Percentiles rank a stretch among this genome's conserved stretches.
These are phyloP conservation scores for Moricandia moricandioides DNA, from an alignment of 345 rosid species.

Conservation along the genomic window DNA sequence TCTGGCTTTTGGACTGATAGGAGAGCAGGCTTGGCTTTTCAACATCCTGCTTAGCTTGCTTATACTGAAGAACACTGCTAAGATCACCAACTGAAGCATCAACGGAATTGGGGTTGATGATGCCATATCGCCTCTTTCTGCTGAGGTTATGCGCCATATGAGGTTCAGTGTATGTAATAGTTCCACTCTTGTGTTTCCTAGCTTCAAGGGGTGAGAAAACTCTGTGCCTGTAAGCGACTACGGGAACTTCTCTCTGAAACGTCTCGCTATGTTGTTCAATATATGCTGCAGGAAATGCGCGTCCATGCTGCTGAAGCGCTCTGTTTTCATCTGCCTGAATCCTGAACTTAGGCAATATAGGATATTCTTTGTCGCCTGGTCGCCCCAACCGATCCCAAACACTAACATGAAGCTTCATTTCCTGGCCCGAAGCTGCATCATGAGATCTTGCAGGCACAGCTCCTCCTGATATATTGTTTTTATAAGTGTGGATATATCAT, in stretches of 20 bases:
- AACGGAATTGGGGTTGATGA: constrained; percentile 3
- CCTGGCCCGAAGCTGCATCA: constrained; percentile 12
- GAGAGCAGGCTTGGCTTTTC: constrained; percentile 21
- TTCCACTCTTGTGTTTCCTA: constrained; percentile 9
- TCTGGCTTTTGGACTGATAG: constrained; percentile 10
- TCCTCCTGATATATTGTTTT: constrained; percentile 23
- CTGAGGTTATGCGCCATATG: background rate
- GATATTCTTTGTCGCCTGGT: constrained; percentile 9
- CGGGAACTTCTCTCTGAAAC: constrained; percentile 8
- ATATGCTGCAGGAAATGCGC: constrained; percentile 25
- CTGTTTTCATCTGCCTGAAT: constrained; percentile 8
- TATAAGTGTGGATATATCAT: background rate
- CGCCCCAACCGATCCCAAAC: constrained; percentile 45
- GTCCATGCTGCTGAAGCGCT: constrained; percentile 20
- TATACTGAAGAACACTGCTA: constrained; percentile 20
- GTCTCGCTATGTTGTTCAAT: constrained; percentile 14
- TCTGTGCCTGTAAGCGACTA: constrained; percentile 18
- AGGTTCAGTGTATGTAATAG: constrained; percentile 20
- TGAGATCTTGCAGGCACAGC: constrained; percentile 23
- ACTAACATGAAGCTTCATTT: constrained; percentile 29
- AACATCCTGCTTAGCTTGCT: constrained; percentile 19
- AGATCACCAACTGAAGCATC: constrained; percentile 20
- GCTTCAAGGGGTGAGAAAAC: background rate
- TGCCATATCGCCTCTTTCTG: constrained; percentile 40
- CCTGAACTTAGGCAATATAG: constrained; percentile 4